Evolutionary conservation across 2,329 filamentous ascomycete genomes (phyloP).

Genomic region (Proliferodiscus dingleyae): DNA sequence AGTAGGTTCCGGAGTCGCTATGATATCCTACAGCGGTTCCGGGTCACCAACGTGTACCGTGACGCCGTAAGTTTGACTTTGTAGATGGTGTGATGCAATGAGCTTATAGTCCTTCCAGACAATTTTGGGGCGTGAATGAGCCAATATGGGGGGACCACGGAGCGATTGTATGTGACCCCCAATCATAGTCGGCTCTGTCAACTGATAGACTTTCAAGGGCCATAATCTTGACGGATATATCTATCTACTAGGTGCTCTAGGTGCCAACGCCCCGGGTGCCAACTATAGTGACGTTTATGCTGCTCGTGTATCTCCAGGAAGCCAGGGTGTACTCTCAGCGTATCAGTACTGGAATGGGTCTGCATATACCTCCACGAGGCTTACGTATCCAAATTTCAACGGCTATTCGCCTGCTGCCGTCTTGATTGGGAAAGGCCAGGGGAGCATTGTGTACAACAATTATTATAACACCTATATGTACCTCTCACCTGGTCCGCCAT

Average conservation of each 20-base stretch:
- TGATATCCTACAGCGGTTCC: not conserved
- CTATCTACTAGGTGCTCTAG: not conserved
- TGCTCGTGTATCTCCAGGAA: not conserved
- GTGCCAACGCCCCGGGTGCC: not conserved
- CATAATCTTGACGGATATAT: not conserved
- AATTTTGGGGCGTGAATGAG: not conserved
- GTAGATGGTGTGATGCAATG: not conserved
- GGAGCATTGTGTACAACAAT: not conserved
- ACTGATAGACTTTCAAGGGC: not conserved
- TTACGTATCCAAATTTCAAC: not conserved
- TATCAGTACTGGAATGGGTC: not conserved
- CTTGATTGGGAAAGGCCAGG: not conserved
- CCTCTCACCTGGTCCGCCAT: not conserved
- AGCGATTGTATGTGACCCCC: not conserved
- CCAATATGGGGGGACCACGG: not conserved
- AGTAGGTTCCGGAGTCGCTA: not conserved
- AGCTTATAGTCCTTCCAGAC: not conserved
- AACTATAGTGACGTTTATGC: not conserved
- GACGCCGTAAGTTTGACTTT: not conserved
- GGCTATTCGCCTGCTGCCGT: not conserved
- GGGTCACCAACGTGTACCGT: not conserved
- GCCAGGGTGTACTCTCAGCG: not conserved
- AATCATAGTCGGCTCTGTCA: not conserved
- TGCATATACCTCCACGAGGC: not conserved
- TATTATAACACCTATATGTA: not conserved